Conservation (phyloP, 2,329 filamentous ascomycete species). For the Colletotrichum destructivum region DNA sequence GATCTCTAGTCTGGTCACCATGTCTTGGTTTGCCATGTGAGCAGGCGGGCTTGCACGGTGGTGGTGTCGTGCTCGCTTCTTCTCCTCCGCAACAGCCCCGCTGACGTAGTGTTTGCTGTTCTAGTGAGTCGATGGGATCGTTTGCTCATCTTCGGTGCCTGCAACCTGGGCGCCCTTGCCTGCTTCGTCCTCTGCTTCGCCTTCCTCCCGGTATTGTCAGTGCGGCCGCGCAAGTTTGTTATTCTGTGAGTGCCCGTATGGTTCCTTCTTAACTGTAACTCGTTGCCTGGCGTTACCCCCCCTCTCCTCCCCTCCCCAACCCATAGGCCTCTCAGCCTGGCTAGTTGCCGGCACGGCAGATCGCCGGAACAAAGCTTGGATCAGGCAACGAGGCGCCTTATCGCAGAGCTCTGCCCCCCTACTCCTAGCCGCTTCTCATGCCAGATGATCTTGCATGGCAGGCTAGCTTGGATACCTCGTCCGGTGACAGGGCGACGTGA, state of each 20-base stretch:
- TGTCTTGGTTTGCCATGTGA: conserved; percentile 56
- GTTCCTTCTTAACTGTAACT: conserved; percentile 36
- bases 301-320: background rate
- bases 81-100: conserved; percentile 46
- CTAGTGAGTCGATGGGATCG: conserved; percentile 98
- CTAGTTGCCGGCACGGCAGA: conserved; percentile 35
- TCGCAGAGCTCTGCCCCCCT: conserved; percentile 44
- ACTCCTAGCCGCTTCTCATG: conserved; percentile 55
- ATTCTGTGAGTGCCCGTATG: conserved; percentile 82
- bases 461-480: conserved; percentile 23
- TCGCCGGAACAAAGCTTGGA: conserved; percentile 10
- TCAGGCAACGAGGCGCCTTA: conserved; percentile 17
- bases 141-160: conserved; percentile 90
- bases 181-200: conserved; percentile 96
- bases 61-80: conserved; percentile 44
- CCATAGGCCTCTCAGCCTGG: conserved; percentile 8
- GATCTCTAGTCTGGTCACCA: conserved; percentile 59
- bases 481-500: conserved; percentile 37
- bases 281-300: background rate
- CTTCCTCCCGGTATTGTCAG: conserved; percentile 85
- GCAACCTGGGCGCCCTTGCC: conserved; percentile 89
- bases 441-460: conserved; percentile 48
- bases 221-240: conserved; percentile 93
- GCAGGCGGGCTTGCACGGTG: conserved; percentile 34
- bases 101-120: conserved; percentile 48